Percentiles rank a stretch among this genome's conserved stretches.
Conservation (phyloP, 331 rosid genomes). For the Acacia pycnantha region DNA sequence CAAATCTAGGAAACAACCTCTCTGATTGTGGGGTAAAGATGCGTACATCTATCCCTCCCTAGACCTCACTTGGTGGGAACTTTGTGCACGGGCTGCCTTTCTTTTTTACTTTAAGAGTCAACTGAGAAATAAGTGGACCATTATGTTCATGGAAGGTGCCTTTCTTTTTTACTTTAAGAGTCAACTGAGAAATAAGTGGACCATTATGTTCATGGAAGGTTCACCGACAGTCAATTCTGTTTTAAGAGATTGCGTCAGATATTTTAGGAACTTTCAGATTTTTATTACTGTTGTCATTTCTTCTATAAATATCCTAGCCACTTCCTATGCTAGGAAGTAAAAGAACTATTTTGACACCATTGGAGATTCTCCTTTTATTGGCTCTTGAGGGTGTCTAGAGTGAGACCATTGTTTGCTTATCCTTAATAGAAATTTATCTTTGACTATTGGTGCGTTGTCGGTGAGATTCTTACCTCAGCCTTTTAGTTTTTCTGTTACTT, state of each 20-base stretch:
- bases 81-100: no score
- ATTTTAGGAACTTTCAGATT: not conserved
- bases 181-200: not conserved
- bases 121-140: not conserved
- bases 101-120: no score
- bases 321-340: not conserved
- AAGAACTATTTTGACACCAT: not conserved
- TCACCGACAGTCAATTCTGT: not conserved
- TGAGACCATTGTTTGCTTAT: not conserved
- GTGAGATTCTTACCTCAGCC: not conserved
- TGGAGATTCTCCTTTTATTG: not conserved
- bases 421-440: not conserved
- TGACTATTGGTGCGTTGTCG: not conserved
- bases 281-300: not conserved
- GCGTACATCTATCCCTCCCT: no score
- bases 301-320: not conserved
- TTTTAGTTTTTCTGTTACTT: no score
- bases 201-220: not conserved
- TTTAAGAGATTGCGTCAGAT: not conserved
- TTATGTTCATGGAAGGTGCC: not conserved
- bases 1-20: no score
- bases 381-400: not conserved
- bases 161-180: no score
- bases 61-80: no score
- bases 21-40: no score